Conservation (phyloP, 202 grass and related monocot species). For the Dendrocalamus latiflorus region DNA sequence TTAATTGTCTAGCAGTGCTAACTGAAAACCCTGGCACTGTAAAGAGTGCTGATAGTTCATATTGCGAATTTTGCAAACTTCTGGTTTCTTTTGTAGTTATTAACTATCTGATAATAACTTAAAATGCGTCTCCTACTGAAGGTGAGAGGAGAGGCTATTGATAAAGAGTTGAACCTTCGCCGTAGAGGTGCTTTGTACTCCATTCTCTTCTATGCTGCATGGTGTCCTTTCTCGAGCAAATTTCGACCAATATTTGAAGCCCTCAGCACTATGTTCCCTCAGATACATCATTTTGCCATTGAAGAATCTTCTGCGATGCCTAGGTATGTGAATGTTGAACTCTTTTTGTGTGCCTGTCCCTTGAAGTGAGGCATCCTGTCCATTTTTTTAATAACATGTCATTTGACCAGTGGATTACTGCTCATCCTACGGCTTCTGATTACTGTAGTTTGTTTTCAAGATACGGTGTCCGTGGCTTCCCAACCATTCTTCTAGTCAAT, state of each 20-base stretch:
- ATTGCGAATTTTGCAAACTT: background rate
- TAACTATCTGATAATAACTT: background rate
- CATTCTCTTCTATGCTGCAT: no score
- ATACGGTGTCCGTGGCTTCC: slow-evolving; percentile 77
- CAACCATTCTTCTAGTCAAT: slow-evolving; percentile 67
- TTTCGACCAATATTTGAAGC: slow-evolving; percentile 73
- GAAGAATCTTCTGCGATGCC: slow-evolving; percentile 74
- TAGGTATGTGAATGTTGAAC: slow-evolving; percentile 44
- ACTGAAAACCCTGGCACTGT: background rate
- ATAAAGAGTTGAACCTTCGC: slow-evolving; percentile 50
- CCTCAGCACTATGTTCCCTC: slow-evolving; percentile 89
- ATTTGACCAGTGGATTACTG: slow-evolving; percentile 8
- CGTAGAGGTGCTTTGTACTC: slow-evolving; percentile 40
- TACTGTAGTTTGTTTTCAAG: slow-evolving; percentile 82
- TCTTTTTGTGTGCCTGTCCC: background rate
- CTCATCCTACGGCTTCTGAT: slow-evolving; percentile 27
- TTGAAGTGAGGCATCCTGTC: background rate
- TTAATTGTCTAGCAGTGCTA: background rate
- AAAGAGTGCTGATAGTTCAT: background rate
- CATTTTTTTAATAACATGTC: background rate
- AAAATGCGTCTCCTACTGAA: slow-evolving; percentile 39
- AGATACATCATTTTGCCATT: slow-evolving; percentile 70
- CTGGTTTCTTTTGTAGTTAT: background rate
- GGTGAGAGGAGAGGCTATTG: slow-evolving; percentile 65
- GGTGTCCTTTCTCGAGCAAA: no score